phyloP scores from a whole-genome alignment of 2,329 filamentous ascomycete species.

The Alternaria ventricosa region DNA sequence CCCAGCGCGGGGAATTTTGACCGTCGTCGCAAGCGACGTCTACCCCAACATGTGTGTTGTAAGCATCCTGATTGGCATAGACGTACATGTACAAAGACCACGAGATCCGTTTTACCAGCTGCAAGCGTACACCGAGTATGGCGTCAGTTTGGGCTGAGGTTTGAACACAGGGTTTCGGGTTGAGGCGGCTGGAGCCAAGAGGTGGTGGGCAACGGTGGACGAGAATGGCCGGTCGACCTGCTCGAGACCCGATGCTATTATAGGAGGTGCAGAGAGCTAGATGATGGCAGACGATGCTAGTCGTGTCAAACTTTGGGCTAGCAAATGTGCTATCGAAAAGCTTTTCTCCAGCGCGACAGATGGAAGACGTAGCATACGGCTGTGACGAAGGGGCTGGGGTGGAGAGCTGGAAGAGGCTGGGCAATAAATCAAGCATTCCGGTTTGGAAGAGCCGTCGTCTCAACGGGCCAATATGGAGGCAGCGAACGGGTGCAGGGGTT shows the following conservation, averaged over 20 bases:
- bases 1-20: not conserved
- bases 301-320: slow-evolving; percentile 1
- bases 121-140: not conserved
- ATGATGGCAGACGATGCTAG: not conserved
- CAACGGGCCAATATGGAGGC: not conserved
- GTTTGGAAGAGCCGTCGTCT: not conserved
- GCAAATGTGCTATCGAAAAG: not conserved
- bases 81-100: not conserved
- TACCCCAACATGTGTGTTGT: not conserved
- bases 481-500: not conserved
- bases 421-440: slow-evolving; percentile 3
- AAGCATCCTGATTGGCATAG: not conserved
- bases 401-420: slow-evolving; percentile 1
- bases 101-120: not conserved
- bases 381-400: not conserved
- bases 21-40: not conserved
- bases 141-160: not conserved
- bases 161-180: not conserved
- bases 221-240: not conserved
- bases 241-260: not conserved
- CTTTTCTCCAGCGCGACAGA: not conserved
- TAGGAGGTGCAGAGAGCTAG: not conserved
- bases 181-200: not conserved
- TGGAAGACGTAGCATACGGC: not conserved
- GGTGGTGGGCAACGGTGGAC: not conserved